A percentile compares a stretch with the other conserved stretches of the same genome.
phyloP scores from a whole-genome alignment of 345 rosid genomes.

The Gossypium longicalyx region DNA sequence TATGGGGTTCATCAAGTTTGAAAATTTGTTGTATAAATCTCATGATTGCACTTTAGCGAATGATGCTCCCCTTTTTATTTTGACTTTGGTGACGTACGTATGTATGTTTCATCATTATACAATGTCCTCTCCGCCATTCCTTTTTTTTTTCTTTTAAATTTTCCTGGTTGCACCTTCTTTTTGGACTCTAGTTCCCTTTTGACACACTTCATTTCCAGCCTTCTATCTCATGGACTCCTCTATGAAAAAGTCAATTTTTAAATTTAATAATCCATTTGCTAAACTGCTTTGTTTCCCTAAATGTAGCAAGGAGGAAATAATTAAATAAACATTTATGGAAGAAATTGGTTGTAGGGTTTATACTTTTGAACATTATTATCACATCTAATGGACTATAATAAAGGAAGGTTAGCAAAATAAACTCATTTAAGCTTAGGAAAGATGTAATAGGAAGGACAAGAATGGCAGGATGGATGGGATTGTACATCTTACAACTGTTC shows the following conservation, averaged over 20 bases:
- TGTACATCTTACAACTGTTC: neutral
- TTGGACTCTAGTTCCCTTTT: neutral
- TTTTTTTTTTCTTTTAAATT: neutral
- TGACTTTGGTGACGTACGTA: slow-evolving; percentile 32
- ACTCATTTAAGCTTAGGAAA: neutral
- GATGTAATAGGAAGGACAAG: neutral
- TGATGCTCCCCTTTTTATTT: slow-evolving; percentile 37
- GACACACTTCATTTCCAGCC: neutral
- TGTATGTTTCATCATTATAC: slow-evolving; percentile 19
- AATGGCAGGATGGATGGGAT: neutral
- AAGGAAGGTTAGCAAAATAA: neutral
- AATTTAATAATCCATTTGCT: neutral
- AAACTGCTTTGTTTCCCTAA: neutral
- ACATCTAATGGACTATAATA: neutral
- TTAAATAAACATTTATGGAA: too few relatives aligned
- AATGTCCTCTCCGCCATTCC: neutral
- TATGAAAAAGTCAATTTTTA: neutral
- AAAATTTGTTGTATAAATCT: neutral
- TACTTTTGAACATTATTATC: too few relatives aligned
- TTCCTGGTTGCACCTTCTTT: neutral
- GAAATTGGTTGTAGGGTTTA: too few relatives aligned
- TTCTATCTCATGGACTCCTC: neutral
- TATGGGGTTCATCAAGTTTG: slow-evolving; percentile 2
- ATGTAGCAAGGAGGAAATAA: neutral
- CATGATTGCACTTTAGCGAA: slow-evolving; percentile 25